A percentile compares a stretch with the other conserved stretches of the same genome.
These are phyloP conservation scores for Penicillium dipodomyicola DNA, from an alignment of 495 filamentous ascomycete species.

Conservation along the genomic window DNA sequence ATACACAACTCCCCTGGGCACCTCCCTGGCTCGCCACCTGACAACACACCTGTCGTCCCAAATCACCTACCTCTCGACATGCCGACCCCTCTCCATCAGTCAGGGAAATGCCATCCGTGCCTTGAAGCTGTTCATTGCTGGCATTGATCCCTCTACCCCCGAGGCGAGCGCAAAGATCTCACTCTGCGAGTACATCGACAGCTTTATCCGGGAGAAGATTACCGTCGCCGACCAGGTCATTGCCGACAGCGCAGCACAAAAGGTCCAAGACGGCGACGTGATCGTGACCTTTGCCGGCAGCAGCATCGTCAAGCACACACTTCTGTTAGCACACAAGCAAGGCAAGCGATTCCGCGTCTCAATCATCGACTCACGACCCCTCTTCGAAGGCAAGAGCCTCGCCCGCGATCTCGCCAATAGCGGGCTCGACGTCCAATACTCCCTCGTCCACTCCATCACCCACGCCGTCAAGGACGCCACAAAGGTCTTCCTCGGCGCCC, in stretches of 20 bases:
- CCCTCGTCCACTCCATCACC: constrained; percentile 69
- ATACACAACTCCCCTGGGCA: constrained; percentile 81
- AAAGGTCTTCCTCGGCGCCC: constrained; percentile 82
- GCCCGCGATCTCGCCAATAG: constrained; percentile 63
- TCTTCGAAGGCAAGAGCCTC: constrained; percentile 77
- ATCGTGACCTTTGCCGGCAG: constrained; percentile 89
- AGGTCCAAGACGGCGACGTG: constrained; percentile 75
- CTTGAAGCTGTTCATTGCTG: constrained; percentile 83
- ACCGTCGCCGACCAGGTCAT: constrained; percentile 84
- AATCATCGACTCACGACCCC: constrained; percentile 76
- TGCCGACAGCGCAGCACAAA: constrained; percentile 65
- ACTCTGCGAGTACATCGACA: constrained; percentile 78
- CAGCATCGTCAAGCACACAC: constrained; percentile 75
- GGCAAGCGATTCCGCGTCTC: constrained; percentile 78
- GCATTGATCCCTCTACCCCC: constrained; percentile 75
- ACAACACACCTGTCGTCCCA: constrained; percentile 92
- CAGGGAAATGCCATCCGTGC: constrained; percentile 96
- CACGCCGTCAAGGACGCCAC: constrained; percentile 70
- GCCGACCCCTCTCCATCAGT: constrained; percentile 85
- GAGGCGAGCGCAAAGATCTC: constrained; percentile 74
- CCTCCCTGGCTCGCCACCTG: constrained; percentile 83
- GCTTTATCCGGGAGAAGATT: constrained; percentile 86
- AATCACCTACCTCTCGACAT: constrained; percentile 89
- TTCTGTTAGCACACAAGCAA: constrained; percentile 65
- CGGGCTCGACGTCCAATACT: constrained; percentile 77